Conservation (phyloP, 225 moss, liverwort and hornwort species). For the Bryum argenteum region DNA sequence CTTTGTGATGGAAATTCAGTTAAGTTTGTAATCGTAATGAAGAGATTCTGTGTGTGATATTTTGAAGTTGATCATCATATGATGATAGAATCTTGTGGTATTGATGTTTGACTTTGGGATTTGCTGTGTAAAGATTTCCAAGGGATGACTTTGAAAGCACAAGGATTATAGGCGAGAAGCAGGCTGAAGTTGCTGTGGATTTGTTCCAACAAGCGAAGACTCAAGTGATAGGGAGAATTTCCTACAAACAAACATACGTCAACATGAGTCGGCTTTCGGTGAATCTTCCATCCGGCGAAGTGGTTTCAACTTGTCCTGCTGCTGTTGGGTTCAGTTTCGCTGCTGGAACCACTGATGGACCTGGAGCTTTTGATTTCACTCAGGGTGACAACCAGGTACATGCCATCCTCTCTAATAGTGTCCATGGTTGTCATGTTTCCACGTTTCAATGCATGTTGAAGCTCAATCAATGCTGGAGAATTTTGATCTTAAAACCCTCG, state of each 20-base stretch:
- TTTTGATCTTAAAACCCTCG: no score
- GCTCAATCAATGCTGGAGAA: no score
- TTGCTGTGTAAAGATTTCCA: slow-evolving; percentile 47
- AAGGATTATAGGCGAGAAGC: slow-evolving; percentile 66
- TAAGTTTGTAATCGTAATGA: no score
- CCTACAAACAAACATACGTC: slow-evolving; percentile 61
- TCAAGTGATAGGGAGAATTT: slow-evolving; percentile 54
- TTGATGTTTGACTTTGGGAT: not conserved
- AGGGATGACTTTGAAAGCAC: slow-evolving; percentile 82
- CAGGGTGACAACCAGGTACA: slow-evolving; percentile 73
- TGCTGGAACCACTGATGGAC: slow-evolving; percentile 88
- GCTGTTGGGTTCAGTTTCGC: slow-evolving; percentile 90
- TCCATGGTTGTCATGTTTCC: no score
- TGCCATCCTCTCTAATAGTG: not conserved
- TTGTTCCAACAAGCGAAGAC: slow-evolving; percentile 59
- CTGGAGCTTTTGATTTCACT: slow-evolving; percentile 78
- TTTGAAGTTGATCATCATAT: no score
- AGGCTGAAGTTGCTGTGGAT: slow-evolving; percentile 58
- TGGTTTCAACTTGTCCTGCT: slow-evolving; percentile 72
- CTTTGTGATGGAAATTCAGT: no score
- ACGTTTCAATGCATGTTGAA: not conserved
- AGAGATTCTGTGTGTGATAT: no score
- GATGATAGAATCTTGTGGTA: not conserved
- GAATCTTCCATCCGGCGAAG: slow-evolving; percentile 46
- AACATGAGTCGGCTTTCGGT: slow-evolving; percentile 65